phyloP scores from a whole-genome alignment of 2,329 filamentous ascomycete species.

The Arthrinium phaeospermum region DNA sequence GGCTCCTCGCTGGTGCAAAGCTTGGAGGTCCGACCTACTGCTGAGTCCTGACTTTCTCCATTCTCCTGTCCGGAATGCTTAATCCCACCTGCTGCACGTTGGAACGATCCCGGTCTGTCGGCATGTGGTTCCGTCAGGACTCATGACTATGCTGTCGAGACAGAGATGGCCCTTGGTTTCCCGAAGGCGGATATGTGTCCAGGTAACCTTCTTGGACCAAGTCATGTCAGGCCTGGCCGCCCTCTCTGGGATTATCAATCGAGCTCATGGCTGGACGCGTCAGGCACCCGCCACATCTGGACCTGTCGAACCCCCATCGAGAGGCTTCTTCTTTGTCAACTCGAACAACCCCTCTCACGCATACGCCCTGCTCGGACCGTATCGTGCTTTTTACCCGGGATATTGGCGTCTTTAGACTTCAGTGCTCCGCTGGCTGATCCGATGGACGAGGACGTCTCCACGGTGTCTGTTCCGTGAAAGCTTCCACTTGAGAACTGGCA shows the following conservation, averaged over 20 bases:
- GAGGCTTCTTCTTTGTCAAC: not conserved
- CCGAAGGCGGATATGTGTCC: not conserved
- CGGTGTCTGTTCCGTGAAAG: not conserved
- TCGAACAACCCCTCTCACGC: not conserved
- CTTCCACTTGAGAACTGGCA: not conserved
- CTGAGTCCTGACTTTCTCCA: not conserved
- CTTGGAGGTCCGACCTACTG: not conserved
- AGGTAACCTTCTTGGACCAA: not conserved
- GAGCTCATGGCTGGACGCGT: not conserved
- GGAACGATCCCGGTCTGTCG: not conserved
- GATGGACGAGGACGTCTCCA: not conserved
- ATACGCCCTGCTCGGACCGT: slow-evolving; percentile 1
- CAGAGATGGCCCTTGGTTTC: not conserved
- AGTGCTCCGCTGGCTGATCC: not conserved
- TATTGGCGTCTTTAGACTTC: slow-evolving; percentile 14
- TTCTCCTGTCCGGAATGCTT: slow-evolving; percentile 12
- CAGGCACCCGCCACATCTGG: not conserved
- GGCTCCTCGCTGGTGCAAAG: not conserved
- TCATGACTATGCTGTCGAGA: not conserved
- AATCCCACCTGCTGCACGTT: not conserved
- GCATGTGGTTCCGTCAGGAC: not conserved
- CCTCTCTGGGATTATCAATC: not conserved
- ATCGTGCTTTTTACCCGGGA: not conserved
- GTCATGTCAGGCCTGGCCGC: not conserved
- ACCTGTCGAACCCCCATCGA: not conserved